A percentile compares a stretch with the other conserved stretches of the same genome.
These are phyloP conservation scores for Nidularia pulvinata DNA, from an alignment of 768 basidiomycete species.

Conservation along the genomic window DNA sequence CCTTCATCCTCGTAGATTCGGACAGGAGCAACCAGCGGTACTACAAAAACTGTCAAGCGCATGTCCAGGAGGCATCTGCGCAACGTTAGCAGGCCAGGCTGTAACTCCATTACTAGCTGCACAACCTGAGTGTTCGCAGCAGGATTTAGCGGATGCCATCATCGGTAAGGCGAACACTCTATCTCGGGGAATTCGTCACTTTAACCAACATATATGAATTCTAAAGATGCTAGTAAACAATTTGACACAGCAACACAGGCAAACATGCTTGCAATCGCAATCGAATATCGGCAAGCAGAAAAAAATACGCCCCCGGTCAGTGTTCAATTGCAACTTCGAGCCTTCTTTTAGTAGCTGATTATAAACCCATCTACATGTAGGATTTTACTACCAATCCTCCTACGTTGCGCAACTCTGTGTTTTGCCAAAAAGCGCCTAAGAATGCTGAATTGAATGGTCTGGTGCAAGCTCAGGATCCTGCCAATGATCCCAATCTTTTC, in stretches of 20 bases:
- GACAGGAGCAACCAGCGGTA: slow-evolving; percentile 47
- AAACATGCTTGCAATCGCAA: slow-evolving; percentile 50
- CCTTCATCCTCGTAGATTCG: slow-evolving; percentile 53
- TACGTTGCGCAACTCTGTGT: slow-evolving; percentile 52
- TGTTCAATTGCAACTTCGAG: neutral
- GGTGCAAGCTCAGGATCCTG: slow-evolving; percentile 50
- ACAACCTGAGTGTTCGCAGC: slow-evolving; percentile 55
- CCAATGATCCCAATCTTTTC: slow-evolving; percentile 50
- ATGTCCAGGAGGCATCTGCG: slow-evolving; percentile 49
- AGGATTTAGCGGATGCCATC: slow-evolving; percentile 56
- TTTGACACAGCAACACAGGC: slow-evolving; percentile 49
- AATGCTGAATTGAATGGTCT: slow-evolving; percentile 49
- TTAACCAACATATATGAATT: neutral
- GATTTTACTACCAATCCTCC: slow-evolving; percentile 55
- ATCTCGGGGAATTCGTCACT: neutral
- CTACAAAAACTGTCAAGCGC: slow-evolving; percentile 43
- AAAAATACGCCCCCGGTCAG: slow-evolving; percentile 61
- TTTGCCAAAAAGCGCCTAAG: slow-evolving; percentile 52
- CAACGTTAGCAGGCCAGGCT: slow-evolving; percentile 45
- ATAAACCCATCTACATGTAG: slow-evolving; percentile 15
- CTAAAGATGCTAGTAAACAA: slow-evolving; percentile 46
- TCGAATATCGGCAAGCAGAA: slow-evolving; percentile 53
- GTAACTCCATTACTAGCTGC: slow-evolving; percentile 51
- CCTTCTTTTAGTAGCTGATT: neutral
- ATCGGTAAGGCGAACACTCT: slow-evolving; percentile 38